A percentile compares a stretch with the other conserved stretches of the same genome.
These are phyloP conservation scores for Barnettozyma salicaria DNA, from an alignment of 805 yeast species.

Conservation along the genomic window DNA sequence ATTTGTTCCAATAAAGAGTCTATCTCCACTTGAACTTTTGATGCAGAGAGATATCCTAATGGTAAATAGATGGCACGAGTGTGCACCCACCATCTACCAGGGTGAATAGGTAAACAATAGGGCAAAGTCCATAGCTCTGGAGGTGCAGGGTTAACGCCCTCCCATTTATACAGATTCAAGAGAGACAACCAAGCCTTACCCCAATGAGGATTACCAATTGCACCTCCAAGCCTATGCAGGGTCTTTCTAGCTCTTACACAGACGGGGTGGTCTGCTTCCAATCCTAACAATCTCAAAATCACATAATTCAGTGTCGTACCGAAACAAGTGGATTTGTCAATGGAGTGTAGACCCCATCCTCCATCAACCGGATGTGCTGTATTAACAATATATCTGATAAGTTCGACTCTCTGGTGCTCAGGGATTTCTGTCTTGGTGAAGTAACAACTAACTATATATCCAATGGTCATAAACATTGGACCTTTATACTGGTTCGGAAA, in stretches of 20 bases:
- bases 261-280: slow-evolving; percentile 68
- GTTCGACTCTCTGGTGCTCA: slow-evolving; percentile 56
- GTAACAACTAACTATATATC: slow-evolving; percentile 72
- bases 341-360: slow-evolving; percentile 97
- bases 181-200: slow-evolving; percentile 89
- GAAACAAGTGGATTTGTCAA: slow-evolving; percentile 90
- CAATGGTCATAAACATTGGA: slow-evolving; percentile 95
- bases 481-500: slow-evolving; percentile 94
- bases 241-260: slow-evolving; percentile 70
- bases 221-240: slow-evolving; percentile 76
- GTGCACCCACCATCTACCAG: slow-evolving; percentile 99
- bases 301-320: slow-evolving; percentile 91
- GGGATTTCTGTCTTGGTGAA: slow-evolving; percentile 65
- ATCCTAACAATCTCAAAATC: slow-evolving; percentile 71
- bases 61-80: slow-evolving; percentile 89
- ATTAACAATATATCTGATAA: slow-evolving; percentile 83
- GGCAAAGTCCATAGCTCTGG: slow-evolving; percentile 92
- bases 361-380: slow-evolving; percentile 97
- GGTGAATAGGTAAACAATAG: slow-evolving; percentile 75
- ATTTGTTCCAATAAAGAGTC: slow-evolving; percentile 60
- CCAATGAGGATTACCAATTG: slow-evolving; percentile 91
- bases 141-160: slow-evolving; percentile 97
- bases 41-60: slow-evolving; percentile 70
- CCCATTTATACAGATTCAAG: slow-evolving; percentile 82
- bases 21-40: slow-evolving; percentile 47